Evolutionary conservation across 2,329 filamentous ascomycete species (phyloP).

Genomic region (Aureobasidium melanogenum): DNA sequence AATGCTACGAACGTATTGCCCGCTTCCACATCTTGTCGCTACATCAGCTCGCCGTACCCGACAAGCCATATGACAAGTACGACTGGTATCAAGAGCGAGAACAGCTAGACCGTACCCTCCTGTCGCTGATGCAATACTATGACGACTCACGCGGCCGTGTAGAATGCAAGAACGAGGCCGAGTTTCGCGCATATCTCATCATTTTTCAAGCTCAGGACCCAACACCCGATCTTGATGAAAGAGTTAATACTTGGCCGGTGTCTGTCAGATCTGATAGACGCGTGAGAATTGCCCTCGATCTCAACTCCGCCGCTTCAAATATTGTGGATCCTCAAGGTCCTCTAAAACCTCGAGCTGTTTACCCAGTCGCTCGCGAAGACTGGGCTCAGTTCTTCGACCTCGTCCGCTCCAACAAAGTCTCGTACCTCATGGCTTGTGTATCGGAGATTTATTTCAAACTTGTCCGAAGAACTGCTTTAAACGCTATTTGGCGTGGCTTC

Average conservation of each 20-base stretch:
- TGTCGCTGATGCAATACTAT: constrained; percentile 54
- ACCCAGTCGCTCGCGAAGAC: constrained; percentile 49
- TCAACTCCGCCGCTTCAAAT: constrained; percentile 49
- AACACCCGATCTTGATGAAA: constrained; percentile 46
- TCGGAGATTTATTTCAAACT: constrained; percentile 55
- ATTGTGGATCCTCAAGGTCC: constrained; percentile 43
- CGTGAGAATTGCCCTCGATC: constrained; percentile 47
- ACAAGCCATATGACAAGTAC: constrained; percentile 42
- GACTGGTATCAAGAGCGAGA: constrained; percentile 53
- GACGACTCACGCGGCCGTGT: constrained; percentile 44
- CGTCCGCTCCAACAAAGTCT: constrained; percentile 45
- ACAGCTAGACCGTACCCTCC: constrained; percentile 54
- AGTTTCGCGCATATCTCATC: constrained; percentile 56
- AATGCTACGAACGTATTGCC: constrained; percentile 54
- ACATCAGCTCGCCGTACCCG: constrained; percentile 47
- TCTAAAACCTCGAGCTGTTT: constrained; percentile 39
- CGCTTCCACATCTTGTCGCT: constrained; percentile 55
- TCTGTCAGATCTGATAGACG: constrained; percentile 42
- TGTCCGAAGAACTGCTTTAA: constrained; percentile 47
- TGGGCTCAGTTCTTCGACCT: constrained; percentile 50
- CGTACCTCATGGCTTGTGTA: constrained; percentile 56
- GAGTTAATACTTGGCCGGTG: constrained; percentile 47
- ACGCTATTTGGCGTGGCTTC: constrained; percentile 45
- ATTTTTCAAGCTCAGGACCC: constrained; percentile 45
- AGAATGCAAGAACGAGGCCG: constrained; percentile 49